Evolutionary conservation across 805 yeast genomes (phyloP).

Genomic region (Lipomyces mesembrius): DNA sequence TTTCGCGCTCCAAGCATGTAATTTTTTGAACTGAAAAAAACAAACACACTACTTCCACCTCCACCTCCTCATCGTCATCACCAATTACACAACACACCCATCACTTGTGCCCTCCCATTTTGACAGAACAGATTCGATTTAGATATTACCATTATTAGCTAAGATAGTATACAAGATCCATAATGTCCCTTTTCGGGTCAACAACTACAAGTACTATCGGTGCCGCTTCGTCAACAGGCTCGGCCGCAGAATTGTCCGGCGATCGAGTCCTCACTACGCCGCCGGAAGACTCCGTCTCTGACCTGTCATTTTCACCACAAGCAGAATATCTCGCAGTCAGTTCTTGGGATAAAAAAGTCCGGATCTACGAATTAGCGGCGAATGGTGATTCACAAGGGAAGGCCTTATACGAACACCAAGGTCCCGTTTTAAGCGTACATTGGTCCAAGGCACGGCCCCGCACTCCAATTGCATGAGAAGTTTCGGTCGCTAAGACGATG

Average conservation of each 20-base stretch:
- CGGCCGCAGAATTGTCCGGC: conserved; percentile 58
- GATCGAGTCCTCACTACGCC: conserved; percentile 65
- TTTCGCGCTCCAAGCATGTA: background rate
- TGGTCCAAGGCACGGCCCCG: conserved; percentile 57
- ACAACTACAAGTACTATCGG: conserved; percentile 11
- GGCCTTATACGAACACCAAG: conserved; percentile 87
- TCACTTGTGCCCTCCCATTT: background rate
- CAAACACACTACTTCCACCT: background rate
- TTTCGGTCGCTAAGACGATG: background rate
- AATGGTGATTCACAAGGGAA: conserved; percentile 84
- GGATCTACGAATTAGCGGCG: conserved; percentile 82
- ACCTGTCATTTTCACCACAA: conserved; percentile 81
- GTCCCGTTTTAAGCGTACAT: conserved; percentile 78
- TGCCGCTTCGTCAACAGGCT: conserved; percentile 22
- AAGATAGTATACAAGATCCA: background rate
- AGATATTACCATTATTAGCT: background rate
- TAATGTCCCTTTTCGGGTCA: conserved; percentile 33
- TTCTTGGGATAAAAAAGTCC: conserved; percentile 93
- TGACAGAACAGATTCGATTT: background rate
- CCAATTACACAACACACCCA: background rate
- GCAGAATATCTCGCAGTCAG: conserved; percentile 81
- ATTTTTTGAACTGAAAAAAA: background rate
- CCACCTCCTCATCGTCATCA: background rate
- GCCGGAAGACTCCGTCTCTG: conserved; percentile 90
- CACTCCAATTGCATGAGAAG: background rate